These are phyloP conservation scores for Clonostachys sp. DNA, from an alignment of 2,329 filamentous ascomycete species.

Conservation along the genomic window DNA sequence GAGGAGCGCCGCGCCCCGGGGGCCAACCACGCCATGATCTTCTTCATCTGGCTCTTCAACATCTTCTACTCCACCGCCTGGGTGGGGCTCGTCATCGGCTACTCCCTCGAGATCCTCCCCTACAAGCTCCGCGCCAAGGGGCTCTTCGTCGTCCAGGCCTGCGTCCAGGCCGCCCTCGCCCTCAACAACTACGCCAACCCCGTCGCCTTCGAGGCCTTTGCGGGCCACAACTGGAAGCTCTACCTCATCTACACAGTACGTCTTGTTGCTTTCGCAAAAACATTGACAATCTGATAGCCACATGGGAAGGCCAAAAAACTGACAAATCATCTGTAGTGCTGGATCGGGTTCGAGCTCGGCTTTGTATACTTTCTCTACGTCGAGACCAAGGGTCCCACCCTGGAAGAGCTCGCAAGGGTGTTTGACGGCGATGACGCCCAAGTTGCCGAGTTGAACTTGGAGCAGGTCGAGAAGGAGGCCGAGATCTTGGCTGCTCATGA, in stretches of 20 bases:
- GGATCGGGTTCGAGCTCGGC: constrained; percentile 54
- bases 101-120: constrained; percentile 16
- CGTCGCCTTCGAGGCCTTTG: constrained; percentile 9
- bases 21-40: constrained; percentile 42
- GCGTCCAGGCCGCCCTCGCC: constrained; percentile 7
- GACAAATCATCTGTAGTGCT: constrained; percentile 15
- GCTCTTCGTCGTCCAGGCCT: constrained; percentile 12
- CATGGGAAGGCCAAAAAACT: background rate
- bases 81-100: constrained; percentile 14
- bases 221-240: constrained; percentile 5
- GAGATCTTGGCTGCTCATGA: constrained; percentile 8
- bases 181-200: constrained; percentile 12
- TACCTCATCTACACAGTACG: constrained; percentile 4
- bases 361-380: constrained; percentile 65
- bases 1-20: constrained; percentile 27
- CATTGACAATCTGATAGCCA: too few relatives aligned
- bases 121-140: constrained; percentile 16
- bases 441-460: constrained; percentile 47
- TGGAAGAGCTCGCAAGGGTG: constrained; percentile 63
- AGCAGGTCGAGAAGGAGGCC: constrained; percentile 49
- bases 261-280: background rate
- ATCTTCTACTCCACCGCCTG: constrained; percentile 13
- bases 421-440: constrained; percentile 50
- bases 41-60: constrained; percentile 47
- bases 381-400: constrained; percentile 66